Base-by-base conservation (phyloP, 345 rosid genomes). In the Eucalyptus rudis region DNA sequence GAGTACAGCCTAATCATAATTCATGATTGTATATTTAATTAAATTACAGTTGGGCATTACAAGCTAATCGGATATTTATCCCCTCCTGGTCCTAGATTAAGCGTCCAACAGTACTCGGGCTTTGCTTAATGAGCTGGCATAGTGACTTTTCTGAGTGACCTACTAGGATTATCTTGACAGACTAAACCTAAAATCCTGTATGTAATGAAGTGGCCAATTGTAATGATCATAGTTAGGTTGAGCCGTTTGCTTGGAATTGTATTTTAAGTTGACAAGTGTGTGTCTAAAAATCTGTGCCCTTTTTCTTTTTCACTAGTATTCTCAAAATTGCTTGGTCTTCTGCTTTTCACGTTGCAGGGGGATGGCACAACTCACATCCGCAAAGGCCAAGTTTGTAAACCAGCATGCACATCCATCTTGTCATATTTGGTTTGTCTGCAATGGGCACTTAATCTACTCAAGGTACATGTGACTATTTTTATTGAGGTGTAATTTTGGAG, bases 341-440 rank as follows among this genome's bases (percentile, higher is more conserved):
- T 86, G 51, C 47, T n/a, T 86, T 40, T 84, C 29, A 62, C 50
- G n/a, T 86, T 91, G 90, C 96, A 96, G 98, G 91, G 92, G 89
- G 66, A 95, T 94, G 96, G 71, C 58, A 33, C 92, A 92, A 71
- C 92, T 95, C 80, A 92, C 86, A 90, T 96, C 98, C 47, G 88
- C 58, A 85, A 96, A 96, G 90, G 96, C 97, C n/a, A 93, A 89
- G 87, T 94, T 91, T 88, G 94, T 95, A 62, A 89, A 87, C 71
- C 93, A 89, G 62, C 91, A 91, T 40, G 94, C 92, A 2, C 96
- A 95, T 86, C 89, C 51, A 86, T 93, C 93, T 59, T 95, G 98
- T 87, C 90, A 89, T 52, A 88, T 94, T 87, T 93, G 93, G 95
- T 96, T 95, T 91, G 89, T 92, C 88, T 96, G 97, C 88, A 90